Base-by-base conservation (phyloP, 129 eudicot genomes). In the Arctium minus region DNA sequence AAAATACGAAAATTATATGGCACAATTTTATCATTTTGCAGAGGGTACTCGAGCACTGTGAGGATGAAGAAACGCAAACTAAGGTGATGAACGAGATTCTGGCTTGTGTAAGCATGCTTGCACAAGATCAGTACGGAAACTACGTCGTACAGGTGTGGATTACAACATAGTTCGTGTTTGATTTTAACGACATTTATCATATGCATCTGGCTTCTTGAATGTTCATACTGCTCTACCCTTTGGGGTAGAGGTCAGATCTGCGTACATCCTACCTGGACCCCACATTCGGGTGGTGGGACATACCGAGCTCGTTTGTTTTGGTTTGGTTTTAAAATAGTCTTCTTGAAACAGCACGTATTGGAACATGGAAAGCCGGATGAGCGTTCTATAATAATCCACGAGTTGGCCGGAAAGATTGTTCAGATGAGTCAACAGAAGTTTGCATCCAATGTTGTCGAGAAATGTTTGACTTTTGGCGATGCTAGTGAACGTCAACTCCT, bases 401-500 rank as follows among this genome's bases (percentile, higher is more conserved):
- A 92, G 76, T 80, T 94, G 72, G 97, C 98, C 2, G 97, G 98
- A 74, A 90, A 89, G 86, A 94, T 94, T 40, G 97, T 94, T 70
- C 94, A 90, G 44, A 94, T 94, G 98, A 94, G 97, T 79, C 98
- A 92, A 86, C 97, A 92, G 77, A 94, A 94, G 76, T 94, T 94
- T 73, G 98, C 98, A 36, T 92, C 98, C 8, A 92, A 94, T 83
- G 98, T 94, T 79, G 97, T 92, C 13, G 98, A 94, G 79, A 94
- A 94, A 85, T 94, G 98, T 79, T 80, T 94, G 86, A 83, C 94
- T 86, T 94, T 94, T 78, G 93, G 98, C 27, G 89, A 86, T 82
- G 81, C 89, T 3, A 84, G 88, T 35, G 93, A 94, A 73, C 91
- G 97, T 3, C 89, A 90, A 73, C 83, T 92, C 18, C 89, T 92